phyloP scores from a whole-genome alignment of 2,329 filamentous ascomycete genomes.

The Fusarium phyllophilum region DNA sequence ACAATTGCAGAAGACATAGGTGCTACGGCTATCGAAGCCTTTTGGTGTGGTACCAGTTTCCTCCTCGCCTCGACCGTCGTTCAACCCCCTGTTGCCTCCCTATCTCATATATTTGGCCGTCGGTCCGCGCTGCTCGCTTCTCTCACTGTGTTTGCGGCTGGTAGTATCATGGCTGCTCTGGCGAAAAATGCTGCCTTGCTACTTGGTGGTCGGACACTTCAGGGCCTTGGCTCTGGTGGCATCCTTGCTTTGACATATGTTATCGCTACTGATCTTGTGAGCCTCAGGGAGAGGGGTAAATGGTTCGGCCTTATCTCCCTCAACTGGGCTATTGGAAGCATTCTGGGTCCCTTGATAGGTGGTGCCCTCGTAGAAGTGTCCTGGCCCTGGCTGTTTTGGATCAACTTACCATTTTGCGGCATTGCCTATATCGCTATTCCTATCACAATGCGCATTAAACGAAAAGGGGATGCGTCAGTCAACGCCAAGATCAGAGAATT shows the following conservation, averaged over 20 bases:
- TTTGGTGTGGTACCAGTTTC: conserved; percentile 41
- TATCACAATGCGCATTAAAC: conserved; percentile 31
- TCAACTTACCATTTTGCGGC: conserved; percentile 66
- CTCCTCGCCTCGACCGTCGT: conserved; percentile 40
- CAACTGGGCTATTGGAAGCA: conserved; percentile 67
- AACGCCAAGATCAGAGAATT: conserved; percentile 50
- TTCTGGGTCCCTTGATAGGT: conserved; percentile 53
- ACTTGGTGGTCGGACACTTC: conserved; percentile 60
- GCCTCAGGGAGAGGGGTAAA: conserved; percentile 54
- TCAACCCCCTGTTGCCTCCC: conserved; percentile 38
- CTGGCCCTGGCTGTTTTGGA: conserved; percentile 74
- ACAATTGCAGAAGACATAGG: conserved; percentile 39
- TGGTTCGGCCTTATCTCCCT: conserved; percentile 52
- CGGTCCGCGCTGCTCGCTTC: conserved; percentile 33
- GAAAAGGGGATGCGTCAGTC: conserved; percentile 18
- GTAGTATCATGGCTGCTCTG: conserved; percentile 37
- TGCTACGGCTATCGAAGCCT: conserved; percentile 37
- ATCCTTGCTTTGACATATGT: conserved; percentile 59
- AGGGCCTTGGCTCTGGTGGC: conserved; percentile 63
- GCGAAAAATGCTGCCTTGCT: conserved; percentile 44
- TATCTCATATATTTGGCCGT: conserved; percentile 40
- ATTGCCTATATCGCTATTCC: conserved; percentile 34
- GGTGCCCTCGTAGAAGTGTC: conserved; percentile 63
- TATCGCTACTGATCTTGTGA: conserved; percentile 58
- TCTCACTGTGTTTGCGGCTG: conserved; percentile 30